Evolutionary conservation across 2,329 filamentous ascomycete species (phyloP), one percentile per base, ranked within the genome.

Genomic region (Claviceps cyperi): DNA sequence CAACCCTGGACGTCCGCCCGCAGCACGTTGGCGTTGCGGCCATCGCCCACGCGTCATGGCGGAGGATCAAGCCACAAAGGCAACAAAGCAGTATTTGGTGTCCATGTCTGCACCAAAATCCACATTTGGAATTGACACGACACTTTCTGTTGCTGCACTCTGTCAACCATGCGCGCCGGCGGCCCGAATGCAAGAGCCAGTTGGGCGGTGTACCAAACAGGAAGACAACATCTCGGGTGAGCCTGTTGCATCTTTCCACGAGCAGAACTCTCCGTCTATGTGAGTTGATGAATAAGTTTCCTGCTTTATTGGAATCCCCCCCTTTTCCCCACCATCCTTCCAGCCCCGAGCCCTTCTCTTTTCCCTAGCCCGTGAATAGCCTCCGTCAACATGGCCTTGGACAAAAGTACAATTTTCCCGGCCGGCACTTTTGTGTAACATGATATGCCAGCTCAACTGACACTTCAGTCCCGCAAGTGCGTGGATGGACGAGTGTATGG

Each of bases 11-110:
- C 46, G 37, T 17, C 38, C 15, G 24, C 15, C 24, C 17, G 47
- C 47, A 43, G 43, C 39, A 36, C 47, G 38, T 36, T 37, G n/a
- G 19, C 43, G 9, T 11, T 46, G 22, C 28, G 35, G 35, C 15
- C 37, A 21, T 41, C 44, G 38, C 32, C 36, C 21, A 46, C 24
- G 40, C 39, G 48, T 43, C 51, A 53, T 51, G 51, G 49, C 50
- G 49, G 49, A 51, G n/a, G 28, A 43, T 46, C 48, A 21, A 38
- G 41, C 49, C n/a, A 52, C 17, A 4, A 47, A 45, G 37, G 47
- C 13, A 39, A 48, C 11, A 22, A 46, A 43, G 49, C 51, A 36
- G 45, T 53, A 46, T 15, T 46, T 46, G 9, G 21, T 35, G n/a
- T 53, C 48, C 11, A 43, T 19, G 17, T 41, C 46, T 32, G 46